phyloP scores from a whole-genome alignment of 805 yeast genomes.

The Candida anglica region DNA sequence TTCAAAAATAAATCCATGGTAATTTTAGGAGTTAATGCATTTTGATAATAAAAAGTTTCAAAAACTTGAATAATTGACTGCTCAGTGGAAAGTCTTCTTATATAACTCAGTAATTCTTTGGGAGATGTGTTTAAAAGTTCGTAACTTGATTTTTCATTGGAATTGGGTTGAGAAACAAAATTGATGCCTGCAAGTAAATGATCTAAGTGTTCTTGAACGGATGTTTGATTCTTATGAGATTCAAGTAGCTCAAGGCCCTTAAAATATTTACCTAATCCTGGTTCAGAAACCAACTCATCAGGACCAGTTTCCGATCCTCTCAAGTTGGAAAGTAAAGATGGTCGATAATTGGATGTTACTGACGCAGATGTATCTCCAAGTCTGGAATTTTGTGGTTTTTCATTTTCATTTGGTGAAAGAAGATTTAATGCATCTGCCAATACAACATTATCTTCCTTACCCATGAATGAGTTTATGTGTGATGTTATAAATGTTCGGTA shows the following conservation, averaged over 20 bases:
- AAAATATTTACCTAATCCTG: background rate
- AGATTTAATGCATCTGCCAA: constrained; percentile 37
- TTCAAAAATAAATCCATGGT: constrained; percentile 26
- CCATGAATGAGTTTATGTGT: no score
- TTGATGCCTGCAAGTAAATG: constrained; percentile 23
- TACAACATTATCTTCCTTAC: constrained; percentile 12
- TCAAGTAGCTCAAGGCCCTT: background rate
- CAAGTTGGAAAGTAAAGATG: constrained; percentile 28
- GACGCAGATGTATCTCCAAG: no score
- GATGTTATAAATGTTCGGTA: no score
- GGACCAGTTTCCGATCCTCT: constrained; percentile 4
- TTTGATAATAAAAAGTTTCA: constrained; percentile 20
- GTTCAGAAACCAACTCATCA: background rate
- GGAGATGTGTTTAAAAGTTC: constrained; percentile 13
- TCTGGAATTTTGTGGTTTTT: constrained; percentile 1
- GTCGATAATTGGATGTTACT: no score
- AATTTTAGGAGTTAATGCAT: constrained; percentile 19
- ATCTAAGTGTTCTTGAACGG: constrained; percentile 10
- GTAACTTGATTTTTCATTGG: constrained; percentile 4
- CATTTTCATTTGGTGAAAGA: constrained; percentile 18
- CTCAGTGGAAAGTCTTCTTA: constrained; percentile 15
- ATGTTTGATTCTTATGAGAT: constrained; percentile 6
- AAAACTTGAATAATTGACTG: constrained; percentile 16
- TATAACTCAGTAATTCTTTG: constrained; percentile 15
- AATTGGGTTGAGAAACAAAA: constrained; percentile 4